These are phyloP conservation scores for Globisporangium barbulae DNA, from an alignment of 352 stramenopile genomes.

Conservation along the genomic window DNA sequence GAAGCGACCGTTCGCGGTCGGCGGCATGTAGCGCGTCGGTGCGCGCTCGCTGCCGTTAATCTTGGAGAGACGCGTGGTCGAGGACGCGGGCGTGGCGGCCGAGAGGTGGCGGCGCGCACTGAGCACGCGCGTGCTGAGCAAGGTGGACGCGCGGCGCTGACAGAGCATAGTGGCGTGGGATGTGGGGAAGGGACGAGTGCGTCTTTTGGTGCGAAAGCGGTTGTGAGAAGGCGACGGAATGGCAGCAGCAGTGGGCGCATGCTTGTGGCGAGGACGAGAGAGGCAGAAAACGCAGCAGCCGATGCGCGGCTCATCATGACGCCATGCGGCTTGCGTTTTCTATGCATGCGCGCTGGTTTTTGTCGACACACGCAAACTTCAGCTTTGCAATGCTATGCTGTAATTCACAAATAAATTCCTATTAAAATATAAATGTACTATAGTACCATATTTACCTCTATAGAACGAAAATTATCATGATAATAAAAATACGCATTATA, in stretches of 20 bases:
- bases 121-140: slow-evolving; percentile 24
- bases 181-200: not conserved
- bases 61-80: slow-evolving; percentile 21
- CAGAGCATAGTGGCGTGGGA: slow-evolving; percentile 24
- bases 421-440: not conserved
- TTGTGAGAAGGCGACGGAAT: not conserved
- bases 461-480: not conserved
- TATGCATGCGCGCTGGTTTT: slow-evolving; percentile 1
- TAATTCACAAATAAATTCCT: not conserved
- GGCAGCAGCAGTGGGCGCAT: not conserved
- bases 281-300: not conserved
- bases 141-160: slow-evolving; percentile 16
- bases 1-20: slow-evolving; percentile 60
- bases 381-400: slow-evolving; percentile 1
- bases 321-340: slow-evolving; percentile 13
- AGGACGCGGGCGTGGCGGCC: slow-evolving; percentile 22
- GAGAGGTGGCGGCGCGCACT: slow-evolving; percentile 45
- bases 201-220: slow-evolving; percentile 15
- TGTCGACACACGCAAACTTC: slow-evolving; percentile 14
- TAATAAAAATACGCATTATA: not conserved
- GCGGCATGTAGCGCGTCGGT: slow-evolving; percentile 51
- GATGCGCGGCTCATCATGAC: slow-evolving; percentile 2
- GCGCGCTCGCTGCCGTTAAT: slow-evolving; percentile 26
- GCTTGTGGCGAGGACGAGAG: slow-evolving; percentile 1
- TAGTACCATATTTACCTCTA: not conserved